These are phyloP conservation scores for Penicillium nordicum DNA, from an alignment of 2,329 filamentous ascomycete genomes.

Conservation along the genomic window DNA sequence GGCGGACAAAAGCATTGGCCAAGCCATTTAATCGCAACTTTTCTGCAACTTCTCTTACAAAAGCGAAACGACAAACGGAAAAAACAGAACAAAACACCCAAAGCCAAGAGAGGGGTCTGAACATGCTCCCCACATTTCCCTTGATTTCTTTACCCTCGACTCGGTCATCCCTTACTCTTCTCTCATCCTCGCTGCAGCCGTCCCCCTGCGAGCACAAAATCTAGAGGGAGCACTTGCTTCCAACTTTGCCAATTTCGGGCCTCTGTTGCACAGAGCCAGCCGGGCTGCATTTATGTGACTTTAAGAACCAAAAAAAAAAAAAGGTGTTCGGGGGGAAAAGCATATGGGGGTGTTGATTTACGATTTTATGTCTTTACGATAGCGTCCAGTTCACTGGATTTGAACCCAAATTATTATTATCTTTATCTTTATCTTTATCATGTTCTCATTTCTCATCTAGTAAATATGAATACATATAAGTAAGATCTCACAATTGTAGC, in stretches of 20 bases:
- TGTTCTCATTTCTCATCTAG: neutral
- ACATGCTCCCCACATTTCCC: neutral
- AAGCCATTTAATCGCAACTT: neutral
- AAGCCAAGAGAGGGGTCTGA: neutral
- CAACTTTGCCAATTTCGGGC: neutral
- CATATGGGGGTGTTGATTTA: slow-evolving; percentile 12
- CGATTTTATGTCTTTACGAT: slow-evolving; percentile 10
- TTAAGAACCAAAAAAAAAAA: slow-evolving; percentile 2
- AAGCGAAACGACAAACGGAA: neutral
- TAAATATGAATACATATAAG: neutral
- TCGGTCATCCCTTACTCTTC: neutral
- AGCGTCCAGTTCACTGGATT: slow-evolving; percentile 1
- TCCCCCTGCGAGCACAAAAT: slow-evolving; percentile 3
- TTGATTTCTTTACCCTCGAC: neutral
- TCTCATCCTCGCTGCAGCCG: neutral
- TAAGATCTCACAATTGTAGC: neutral
- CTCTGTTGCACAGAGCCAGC: slow-evolving; percentile 7
- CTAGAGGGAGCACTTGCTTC: neutral
- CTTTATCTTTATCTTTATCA: neutral
- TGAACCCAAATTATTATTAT: slow-evolving; percentile 1
- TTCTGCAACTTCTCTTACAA: neutral
- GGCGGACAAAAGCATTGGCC: neutral
- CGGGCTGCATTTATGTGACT: slow-evolving; percentile 3
- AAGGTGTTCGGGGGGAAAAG: slow-evolving; percentile 3
- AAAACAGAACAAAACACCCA: neutral